Conservation (phyloP, 164 flowering plant species). For the Buxus sempervirens region DNA sequence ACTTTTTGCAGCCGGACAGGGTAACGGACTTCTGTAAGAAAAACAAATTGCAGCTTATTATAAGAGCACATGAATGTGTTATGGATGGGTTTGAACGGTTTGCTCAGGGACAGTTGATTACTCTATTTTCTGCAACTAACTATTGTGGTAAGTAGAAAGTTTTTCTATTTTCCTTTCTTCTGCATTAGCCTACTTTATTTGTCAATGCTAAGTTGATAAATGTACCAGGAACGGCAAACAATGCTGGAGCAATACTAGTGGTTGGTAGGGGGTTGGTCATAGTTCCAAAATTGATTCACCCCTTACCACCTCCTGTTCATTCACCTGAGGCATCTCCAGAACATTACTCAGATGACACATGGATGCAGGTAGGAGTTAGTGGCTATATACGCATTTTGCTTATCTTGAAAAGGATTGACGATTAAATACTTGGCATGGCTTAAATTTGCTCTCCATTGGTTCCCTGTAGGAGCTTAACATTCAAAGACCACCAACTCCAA, state of each 20-base stretch:
- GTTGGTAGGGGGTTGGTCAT: slow-evolving; percentile 91
- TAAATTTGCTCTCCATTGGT: slow-evolving; percentile 1
- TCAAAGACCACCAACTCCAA: slow-evolving; percentile 97
- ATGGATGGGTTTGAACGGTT: slow-evolving; percentile 99
- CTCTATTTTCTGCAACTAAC: slow-evolving; percentile 96
- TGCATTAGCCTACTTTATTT: neutral
- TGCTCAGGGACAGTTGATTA: slow-evolving; percentile 98
- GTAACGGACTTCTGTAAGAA: slow-evolving; percentile 93
- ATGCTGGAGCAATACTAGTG: slow-evolving; percentile 93
- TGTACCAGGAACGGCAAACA: slow-evolving; percentile 87
- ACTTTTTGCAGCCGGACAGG: slow-evolving; percentile 84
- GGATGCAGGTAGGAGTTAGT: slow-evolving; percentile 79
- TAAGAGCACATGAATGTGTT: slow-evolving; percentile 98
- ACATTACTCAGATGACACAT: slow-evolving; percentile 60
- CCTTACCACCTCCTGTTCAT: slow-evolving; percentile 91
- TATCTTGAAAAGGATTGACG: neutral
- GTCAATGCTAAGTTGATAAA: slow-evolving; percentile 1
- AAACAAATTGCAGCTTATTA: slow-evolving; percentile 90
- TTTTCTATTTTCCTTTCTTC: neutral
- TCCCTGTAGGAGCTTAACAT: slow-evolving; percentile 81
- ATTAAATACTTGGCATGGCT: neutral
- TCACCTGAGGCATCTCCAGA: slow-evolving; percentile 97
- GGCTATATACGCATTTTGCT: neutral
- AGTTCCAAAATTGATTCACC: slow-evolving; percentile 97
- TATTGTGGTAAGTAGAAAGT: slow-evolving; percentile 71